Base-by-base conservation (phyloP, 352 stramenopile genomes). In the Phytophthora chlamydospora region DNA sequence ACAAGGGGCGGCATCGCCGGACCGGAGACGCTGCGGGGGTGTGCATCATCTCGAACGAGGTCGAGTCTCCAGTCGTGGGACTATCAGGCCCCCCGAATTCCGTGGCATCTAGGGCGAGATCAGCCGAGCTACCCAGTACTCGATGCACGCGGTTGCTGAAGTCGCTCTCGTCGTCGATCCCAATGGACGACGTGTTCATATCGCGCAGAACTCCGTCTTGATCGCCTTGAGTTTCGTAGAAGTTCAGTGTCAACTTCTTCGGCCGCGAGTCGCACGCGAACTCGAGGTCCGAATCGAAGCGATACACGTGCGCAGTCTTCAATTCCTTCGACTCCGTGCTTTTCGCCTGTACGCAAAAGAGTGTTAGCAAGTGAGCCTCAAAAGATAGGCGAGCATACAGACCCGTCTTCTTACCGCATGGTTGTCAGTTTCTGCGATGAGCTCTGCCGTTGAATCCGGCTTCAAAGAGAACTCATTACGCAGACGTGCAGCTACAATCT, bases 261-360 rank as follows among this genome's bases (percentile, higher is more conserved):
- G 86, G 86, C 4, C 86, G 78, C 10, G 72, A 70, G 16, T 88
- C 71, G 33, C 69, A 88, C 4, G 80, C 75, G 58, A 95, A 91
- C 61, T 91, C 80, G 11, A 80, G 65, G 40, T 95, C 86, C 0
- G 84, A 82, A 47, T 95, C 83, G 32, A 95, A 95, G 5, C 86
- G 84, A 66, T 93, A 95, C 16, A 95, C 82, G 43, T 93, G 83
- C 4, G 83, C 76, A 24, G 79, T 95, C 36, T 87, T 88, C 9
- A 89, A 55, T 38, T 91, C 80, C 56, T 92, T 91, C 0, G 83
- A 92, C 53, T 87, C 76, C 14, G 85, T 71, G 7, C 46, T 43
- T 71, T 74, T 80, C 8, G 64, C 50, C 77, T 85, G 21, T 35
- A 16, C 13, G 31, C 35, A 32, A 59, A 33, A 33, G 33, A 12